Conservation (phyloP, 192 early-diverging fungal genomes). For the Mortierella hygrophila region DNA sequence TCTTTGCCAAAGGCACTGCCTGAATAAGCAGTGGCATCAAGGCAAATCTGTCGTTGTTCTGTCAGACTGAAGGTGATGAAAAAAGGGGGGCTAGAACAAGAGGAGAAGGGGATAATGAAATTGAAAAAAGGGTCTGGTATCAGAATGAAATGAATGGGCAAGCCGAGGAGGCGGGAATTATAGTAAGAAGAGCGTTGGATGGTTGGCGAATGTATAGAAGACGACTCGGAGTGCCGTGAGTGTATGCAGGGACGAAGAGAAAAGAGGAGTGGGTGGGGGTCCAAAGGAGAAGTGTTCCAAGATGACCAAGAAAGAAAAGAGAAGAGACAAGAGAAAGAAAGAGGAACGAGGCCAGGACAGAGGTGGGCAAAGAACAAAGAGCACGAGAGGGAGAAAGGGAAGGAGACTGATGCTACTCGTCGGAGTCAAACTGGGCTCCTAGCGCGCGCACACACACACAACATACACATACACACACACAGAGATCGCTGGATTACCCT, state of each 20-base stretch:
- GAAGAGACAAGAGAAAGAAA: background rate
- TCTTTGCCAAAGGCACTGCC: conserved; percentile 32
- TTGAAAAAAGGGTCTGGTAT: background rate
- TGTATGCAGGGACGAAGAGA: background rate
- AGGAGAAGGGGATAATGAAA: background rate
- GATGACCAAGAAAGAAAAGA: background rate
- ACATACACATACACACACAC: too few species aligned
- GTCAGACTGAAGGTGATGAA: background rate
- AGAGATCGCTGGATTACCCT: too few species aligned
- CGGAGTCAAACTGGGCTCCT: too few species aligned
- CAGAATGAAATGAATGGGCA: too few species aligned
- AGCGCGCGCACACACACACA: too few species aligned
- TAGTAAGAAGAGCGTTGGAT: background rate
- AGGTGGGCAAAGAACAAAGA: background rate
- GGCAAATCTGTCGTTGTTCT: background rate
- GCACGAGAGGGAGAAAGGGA: background rate
- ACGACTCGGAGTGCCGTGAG: background rate
- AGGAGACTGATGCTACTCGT: too few species aligned
- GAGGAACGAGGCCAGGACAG: too few species aligned
- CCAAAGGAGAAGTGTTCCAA: background rate
- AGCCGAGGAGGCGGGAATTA: background rate
- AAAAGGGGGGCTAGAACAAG: background rate
- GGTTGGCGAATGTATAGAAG: too few species aligned
- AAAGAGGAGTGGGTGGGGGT: background rate
- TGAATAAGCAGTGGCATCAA: conserved; percentile 29